phyloP scores from a whole-genome alignment of 805 yeast species.

The Priceomyces castillae region DNA sequence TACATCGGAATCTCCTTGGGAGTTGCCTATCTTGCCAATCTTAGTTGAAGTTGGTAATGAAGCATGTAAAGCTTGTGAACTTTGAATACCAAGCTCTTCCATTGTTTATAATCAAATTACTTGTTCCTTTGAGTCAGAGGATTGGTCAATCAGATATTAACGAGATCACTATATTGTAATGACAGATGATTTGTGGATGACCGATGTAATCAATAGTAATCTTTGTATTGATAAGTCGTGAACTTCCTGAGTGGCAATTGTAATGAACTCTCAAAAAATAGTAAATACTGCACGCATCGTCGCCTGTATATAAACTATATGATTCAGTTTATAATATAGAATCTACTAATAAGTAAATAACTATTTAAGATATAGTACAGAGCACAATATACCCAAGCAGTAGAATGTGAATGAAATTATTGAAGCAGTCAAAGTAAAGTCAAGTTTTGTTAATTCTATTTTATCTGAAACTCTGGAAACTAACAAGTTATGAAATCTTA shows the following conservation, averaged over 20 bases:
- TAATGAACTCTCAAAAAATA: not conserved
- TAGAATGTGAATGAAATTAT: not conserved
- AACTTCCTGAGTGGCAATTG: conserved; percentile 1
- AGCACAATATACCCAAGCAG: not conserved
- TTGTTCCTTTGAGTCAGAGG: not conserved
- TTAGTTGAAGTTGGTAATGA: conserved; percentile 8
- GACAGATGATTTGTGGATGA: no score
- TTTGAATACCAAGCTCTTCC: conserved; percentile 38
- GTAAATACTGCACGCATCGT: not conserved
- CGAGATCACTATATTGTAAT: no score
- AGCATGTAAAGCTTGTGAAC: conserved; percentile 10
- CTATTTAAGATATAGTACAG: not conserved
- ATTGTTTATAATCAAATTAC: conserved; percentile 13
- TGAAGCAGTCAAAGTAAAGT: not conserved
- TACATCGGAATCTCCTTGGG: conserved; percentile 53
- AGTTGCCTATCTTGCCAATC: conserved; percentile 7
- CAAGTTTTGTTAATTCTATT: not conserved
- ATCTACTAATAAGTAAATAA: not conserved
- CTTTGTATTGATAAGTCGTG: not conserved
- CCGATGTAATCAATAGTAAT: not conserved
- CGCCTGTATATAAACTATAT: not conserved
- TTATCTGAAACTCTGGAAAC: not conserved
- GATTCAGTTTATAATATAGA: not conserved
- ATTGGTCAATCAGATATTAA: no score
- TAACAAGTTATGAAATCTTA: not conserved